A percentile compares a stretch with the other conserved stretches of the same genome.
Evolutionary conservation across 257 asterid species (phyloP).

Genomic region (Cruciata laevipes): DNA sequence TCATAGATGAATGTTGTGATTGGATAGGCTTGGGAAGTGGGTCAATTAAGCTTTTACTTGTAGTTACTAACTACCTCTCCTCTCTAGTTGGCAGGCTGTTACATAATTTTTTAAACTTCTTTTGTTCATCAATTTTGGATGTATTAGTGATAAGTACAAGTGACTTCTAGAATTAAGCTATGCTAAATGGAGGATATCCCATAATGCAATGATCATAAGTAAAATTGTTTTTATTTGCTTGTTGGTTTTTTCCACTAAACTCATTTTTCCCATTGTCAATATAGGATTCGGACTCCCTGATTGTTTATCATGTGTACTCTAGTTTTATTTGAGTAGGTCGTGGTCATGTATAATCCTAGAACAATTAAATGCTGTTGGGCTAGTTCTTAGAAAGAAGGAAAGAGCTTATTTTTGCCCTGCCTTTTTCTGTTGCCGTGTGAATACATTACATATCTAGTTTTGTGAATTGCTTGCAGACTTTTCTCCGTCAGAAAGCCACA

Average conservation of each 20-base stretch:
- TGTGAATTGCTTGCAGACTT: constrained; percentile 39
- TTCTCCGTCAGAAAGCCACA: constrained; percentile 78
- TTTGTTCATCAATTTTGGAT: too few species aligned
- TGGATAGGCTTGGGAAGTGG: background rate
- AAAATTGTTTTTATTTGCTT: background rate
- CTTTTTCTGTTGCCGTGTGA: background rate
- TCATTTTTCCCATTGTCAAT: background rate
- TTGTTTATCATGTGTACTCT: background rate
- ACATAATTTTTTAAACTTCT: too few species aligned
- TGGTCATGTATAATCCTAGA: background rate
- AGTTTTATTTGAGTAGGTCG: background rate
- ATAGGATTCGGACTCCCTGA: background rate
- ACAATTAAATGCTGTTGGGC: background rate
- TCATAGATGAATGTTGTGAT: background rate
- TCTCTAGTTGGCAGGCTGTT: background rate
- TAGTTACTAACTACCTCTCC: background rate
- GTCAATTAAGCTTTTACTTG: background rate
- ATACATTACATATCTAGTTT: background rate
- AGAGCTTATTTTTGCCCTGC: background rate
- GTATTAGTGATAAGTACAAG: background rate
- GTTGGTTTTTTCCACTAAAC: background rate
- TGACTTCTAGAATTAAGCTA: background rate
- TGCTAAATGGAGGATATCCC: background rate
- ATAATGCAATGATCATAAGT: background rate
- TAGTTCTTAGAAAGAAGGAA: background rate